Evolutionary conservation across 2,329 filamentous ascomycete genomes (phyloP), one percentile per base, ranked within the genome.

Genomic region (Hypoxylon sp.): DNA sequence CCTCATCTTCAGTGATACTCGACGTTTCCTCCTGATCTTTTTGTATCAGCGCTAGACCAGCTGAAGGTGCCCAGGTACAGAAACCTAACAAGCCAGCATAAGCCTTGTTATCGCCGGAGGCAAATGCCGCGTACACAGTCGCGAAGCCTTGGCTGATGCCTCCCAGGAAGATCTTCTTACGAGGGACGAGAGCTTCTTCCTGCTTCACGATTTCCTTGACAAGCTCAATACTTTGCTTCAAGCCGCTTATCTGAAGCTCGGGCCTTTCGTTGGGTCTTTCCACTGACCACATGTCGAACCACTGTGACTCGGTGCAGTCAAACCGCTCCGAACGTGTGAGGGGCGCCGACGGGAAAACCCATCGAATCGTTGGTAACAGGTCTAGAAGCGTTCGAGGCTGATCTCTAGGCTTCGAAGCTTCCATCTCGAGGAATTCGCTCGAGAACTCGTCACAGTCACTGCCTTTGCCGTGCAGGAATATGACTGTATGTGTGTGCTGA

Each of bases 231-330:
- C 73, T 76, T 2, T 66, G n/a, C 4, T 44, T 44, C 5, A 78
- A 64, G 0, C 74, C 72, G 3, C 50, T 44, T 6, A 50, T 33
- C 44, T 78, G 75, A 0, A 75, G 56, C 48, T 73, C 69, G 1
- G 54, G 33, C 1, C 20, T 38, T 20, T 72, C 70, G 77, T 84
- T 58, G 77, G 82, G 62, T 77, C 84, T 62, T 75, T 88, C 36
- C 79, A 84, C 66, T 73, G 86, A 86, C 85, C 48, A 81, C 82
- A 61, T 83, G 81, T 76, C 75, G 46, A 78, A 78, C 76, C 74
- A 78, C 28, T 76, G 75, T 2, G 70, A 69, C 50, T 73, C 68
- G 0, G 54, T 12, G 9, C 38, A 54, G 6, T 51, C 68, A 50
- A 74, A 75, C 8, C 73, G 69, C 12, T 65, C 20, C 0, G 73